Percentiles rank a stretch among this genome's conserved stretches.
Evolutionary conservation across 1,284 basidiomycete genomes (phyloP).

Genomic region (Dichomitus squalens): DNA sequence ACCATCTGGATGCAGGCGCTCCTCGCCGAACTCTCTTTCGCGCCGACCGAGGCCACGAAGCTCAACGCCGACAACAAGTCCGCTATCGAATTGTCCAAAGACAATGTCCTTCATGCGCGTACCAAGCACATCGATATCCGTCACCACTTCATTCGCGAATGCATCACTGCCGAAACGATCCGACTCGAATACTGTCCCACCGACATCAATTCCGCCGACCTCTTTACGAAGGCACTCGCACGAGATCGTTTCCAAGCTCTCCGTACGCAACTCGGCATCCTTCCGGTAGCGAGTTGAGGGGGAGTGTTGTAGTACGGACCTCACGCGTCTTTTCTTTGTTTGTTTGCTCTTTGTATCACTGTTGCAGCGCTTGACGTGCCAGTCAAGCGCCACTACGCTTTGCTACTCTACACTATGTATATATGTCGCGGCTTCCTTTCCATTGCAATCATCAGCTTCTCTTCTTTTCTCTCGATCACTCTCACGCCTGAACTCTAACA

Average conservation of each 20-base stretch:
- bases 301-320: background rate
- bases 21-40: conserved; percentile 27
- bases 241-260: background rate
- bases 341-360: too few relatives aligned
- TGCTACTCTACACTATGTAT: too few relatives aligned
- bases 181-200: conserved; percentile 19
- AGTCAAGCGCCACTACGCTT: too few relatives aligned
- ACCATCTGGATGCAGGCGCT: conserved; percentile 24
- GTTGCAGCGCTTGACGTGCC: too few relatives aligned
- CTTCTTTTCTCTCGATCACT: too few relatives aligned
- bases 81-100: background rate
- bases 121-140: conserved; percentile 40
- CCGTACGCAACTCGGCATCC: background rate
- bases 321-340: too few relatives aligned
- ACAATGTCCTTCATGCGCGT: conserved; percentile 18
- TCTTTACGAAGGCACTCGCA: conserved; percentile 29
- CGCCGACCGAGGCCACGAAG: background rate
- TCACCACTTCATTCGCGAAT: conserved; percentile 36
- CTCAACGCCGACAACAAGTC: conserved; percentile 1
- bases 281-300: background rate
- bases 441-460: too few relatives aligned
- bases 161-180: conserved; percentile 22
- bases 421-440: too few relatives aligned
- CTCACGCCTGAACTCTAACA: too few relatives aligned
- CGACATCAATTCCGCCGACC: conserved; percentile 29